Evolutionary conservation across 495 filamentous ascomycete genomes (phyloP), one percentile per base, ranked within the genome.

Genomic region (Astrocystis sublimbata): DNA sequence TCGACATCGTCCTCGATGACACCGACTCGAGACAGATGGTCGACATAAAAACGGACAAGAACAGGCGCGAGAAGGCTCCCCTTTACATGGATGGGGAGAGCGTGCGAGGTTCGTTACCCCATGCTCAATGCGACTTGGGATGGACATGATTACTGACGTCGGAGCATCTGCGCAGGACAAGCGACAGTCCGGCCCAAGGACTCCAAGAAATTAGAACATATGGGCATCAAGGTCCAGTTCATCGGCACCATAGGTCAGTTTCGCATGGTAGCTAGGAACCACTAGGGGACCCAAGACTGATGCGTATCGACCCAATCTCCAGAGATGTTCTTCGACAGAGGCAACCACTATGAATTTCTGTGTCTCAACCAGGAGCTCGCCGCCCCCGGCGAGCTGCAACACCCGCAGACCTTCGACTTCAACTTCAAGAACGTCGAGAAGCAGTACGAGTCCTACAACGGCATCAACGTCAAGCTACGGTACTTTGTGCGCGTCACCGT

Each of bases 371-470:
- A 97, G 73, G 94, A 99, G 74, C 86, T 99, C 28, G 94, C 94
- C 9, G 92, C 92, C 21, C 94, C 94, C 2, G 96, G 94, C 69
- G 94, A 99, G 76, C 87, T 99, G 56, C 93, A 98, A 66, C 94
- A 99, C 78, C 96, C 94, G 35, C 96, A 98, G 78, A 96, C 92
- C 42, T 97, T 96, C 81, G 91, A 96, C 60, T 99, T 99, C 86
- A 96, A 97, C 79, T 99, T 99, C 85, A 99, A 98, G 78, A 98
- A 98, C 75, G 91, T 99, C 67, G 94, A 99, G 83, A 99, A 99
- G 81, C 92, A 96, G 74, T 99, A 99, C 81, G 94, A 99, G 76
- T 97, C 93, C 61, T 99, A 99, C 83, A 96, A 97, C 78, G 94
- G 94, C 69, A 99, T 99, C 84, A 99, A 99, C 73, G 96, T 98